Percentiles rank a stretch among this genome's conserved stretches.
phyloP scores from a whole-genome alignment of 2,329 filamentous ascomycete species.

The Aspergillus sp. region DNA sequence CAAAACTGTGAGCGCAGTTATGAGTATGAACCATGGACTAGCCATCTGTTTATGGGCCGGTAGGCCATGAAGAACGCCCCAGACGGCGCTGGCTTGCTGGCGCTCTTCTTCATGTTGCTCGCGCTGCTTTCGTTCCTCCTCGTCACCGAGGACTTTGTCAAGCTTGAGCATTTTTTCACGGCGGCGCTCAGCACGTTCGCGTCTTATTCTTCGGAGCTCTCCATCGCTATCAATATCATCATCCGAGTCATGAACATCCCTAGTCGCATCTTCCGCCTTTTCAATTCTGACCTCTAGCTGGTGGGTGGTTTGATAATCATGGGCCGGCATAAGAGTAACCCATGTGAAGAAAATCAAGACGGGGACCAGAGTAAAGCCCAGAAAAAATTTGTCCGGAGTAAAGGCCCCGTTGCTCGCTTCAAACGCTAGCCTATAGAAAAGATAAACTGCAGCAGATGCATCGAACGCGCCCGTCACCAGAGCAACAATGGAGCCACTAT shows the following conservation, averaged over 20 bases:
- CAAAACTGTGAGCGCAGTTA: slow-evolving; percentile 75
- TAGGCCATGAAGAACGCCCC: slow-evolving; percentile 76
- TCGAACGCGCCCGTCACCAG: slow-evolving; percentile 80
- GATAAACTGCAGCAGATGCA: slow-evolving; percentile 74
- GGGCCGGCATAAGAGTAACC: slow-evolving; percentile 65
- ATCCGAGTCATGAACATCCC: slow-evolving; percentile 48
- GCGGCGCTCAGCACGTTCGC: slow-evolving; percentile 59
- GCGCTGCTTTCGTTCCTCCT: slow-evolving; percentile 60
- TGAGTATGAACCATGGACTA: slow-evolving; percentile 84
- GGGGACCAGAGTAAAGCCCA: slow-evolving; percentile 71
- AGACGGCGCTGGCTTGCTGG: slow-evolving; percentile 72
- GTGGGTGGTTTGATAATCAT: slow-evolving; percentile 75
- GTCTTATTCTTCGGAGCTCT: slow-evolving; percentile 49
- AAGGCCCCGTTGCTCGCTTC: slow-evolving; percentile 48
- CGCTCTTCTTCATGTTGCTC: slow-evolving; percentile 63
- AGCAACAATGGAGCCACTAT: slow-evolving; percentile 73
- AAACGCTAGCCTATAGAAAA: slow-evolving; percentile 73
- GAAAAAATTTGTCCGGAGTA: slow-evolving; percentile 65
- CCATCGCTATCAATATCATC: slow-evolving; percentile 51
- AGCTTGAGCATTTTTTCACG: slow-evolving; percentile 67
- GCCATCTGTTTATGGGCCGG: slow-evolving; percentile 69
- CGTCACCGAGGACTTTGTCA: slow-evolving; percentile 67
- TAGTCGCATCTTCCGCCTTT: slow-evolving; percentile 36
- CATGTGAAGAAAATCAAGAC: slow-evolving; percentile 63
- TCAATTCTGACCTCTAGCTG: slow-evolving; percentile 73